Conservation (phyloP, 2,329 filamentous ascomycete species). For the Berkeleyomyces basicola region DNA sequence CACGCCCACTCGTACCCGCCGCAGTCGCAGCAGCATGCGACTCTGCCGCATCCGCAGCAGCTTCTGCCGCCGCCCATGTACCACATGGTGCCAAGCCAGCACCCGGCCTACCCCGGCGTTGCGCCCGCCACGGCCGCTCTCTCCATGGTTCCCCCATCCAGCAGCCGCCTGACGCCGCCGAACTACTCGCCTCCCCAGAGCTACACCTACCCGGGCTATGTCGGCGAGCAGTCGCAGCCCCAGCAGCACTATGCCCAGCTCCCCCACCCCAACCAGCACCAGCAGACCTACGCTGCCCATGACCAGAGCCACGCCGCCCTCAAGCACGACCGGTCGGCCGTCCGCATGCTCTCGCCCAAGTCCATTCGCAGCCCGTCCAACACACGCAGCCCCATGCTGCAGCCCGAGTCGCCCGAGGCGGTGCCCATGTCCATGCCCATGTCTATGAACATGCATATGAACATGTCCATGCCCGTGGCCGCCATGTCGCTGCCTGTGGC, state of each 20-base stretch:
- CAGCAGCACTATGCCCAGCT: not conserved
- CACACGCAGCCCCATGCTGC: not conserved
- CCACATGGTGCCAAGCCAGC: not conserved
- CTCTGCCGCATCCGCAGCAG: not conserved
- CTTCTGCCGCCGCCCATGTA: not conserved
- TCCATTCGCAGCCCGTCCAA: not conserved
- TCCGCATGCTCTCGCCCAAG: slow-evolving; percentile 4
- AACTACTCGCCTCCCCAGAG: not conserved
- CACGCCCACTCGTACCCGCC: slow-evolving; percentile 15
- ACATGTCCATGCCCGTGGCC: not conserved
- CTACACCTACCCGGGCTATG: not conserved
- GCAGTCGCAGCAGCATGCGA: not conserved
- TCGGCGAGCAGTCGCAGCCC: not conserved
- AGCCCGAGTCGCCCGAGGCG: not conserved
- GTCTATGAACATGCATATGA: not conserved
- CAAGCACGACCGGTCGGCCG: not conserved
- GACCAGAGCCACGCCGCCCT: not conserved
- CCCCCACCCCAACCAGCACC: not conserved
- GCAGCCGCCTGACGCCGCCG: not conserved
- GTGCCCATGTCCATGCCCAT: not conserved
- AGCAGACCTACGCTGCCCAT: not conserved
- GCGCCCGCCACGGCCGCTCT: not conserved
- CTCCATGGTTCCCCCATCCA: not conserved
- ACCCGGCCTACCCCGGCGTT: not conserved
- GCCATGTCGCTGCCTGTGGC: not conserved